Evolutionary conservation across 495 filamentous ascomycete species (phyloP).

Genomic region (Talaromyces thailandensis): DNA sequence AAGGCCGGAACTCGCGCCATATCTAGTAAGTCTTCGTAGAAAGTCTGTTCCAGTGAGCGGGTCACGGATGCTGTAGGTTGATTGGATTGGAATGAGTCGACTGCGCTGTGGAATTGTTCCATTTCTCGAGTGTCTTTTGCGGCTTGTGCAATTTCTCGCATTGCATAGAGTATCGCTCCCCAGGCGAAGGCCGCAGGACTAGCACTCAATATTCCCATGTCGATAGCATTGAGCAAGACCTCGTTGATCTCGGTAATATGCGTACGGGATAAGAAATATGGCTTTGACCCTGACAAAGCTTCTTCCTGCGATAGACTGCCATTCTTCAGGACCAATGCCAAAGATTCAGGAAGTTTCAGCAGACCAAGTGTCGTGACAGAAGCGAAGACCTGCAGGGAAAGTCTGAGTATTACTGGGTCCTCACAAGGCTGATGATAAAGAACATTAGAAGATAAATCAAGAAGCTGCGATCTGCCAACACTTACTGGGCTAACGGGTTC

Average conservation of each 20-base stretch:
- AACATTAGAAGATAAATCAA: slow-evolving; percentile 17
- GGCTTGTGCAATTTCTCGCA: slow-evolving; percentile 49
- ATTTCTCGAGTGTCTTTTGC: slow-evolving; percentile 51
- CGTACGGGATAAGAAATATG: slow-evolving; percentile 53
- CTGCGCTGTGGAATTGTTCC: slow-evolving; percentile 53
- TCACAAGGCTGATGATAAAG: slow-evolving; percentile 29
- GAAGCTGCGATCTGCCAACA: slow-evolving; percentile 6
- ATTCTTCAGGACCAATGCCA: slow-evolving; percentile 22
- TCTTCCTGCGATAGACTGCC: slow-evolving; percentile 7
- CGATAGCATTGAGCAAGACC: slow-evolving; percentile 41
- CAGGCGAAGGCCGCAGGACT: slow-evolving; percentile 67
- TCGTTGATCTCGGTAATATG: slow-evolving; percentile 57
- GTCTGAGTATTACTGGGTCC: slow-evolving; percentile 39
- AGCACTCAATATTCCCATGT: slow-evolving; percentile 36
- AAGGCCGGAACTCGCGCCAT: slow-evolving; percentile 26
- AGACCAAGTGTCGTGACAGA: slow-evolving; percentile 67
- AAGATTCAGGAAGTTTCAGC: slow-evolving; percentile 50
- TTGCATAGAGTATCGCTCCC: slow-evolving; percentile 62
- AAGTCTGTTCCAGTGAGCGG: slow-evolving; percentile 25
- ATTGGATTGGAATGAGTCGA: slow-evolving; percentile 42
- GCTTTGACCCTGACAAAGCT: slow-evolving; percentile 2
- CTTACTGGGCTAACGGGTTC: slow-evolving; percentile 48
- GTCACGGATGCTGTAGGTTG: slow-evolving; percentile 19
- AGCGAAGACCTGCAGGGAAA: slow-evolving; percentile 56
- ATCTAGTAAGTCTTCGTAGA: slow-evolving; percentile 46